Evolutionary conservation across 768 basidiomycete genomes (phyloP).

Genomic region (Boletus rubescentipes): DNA sequence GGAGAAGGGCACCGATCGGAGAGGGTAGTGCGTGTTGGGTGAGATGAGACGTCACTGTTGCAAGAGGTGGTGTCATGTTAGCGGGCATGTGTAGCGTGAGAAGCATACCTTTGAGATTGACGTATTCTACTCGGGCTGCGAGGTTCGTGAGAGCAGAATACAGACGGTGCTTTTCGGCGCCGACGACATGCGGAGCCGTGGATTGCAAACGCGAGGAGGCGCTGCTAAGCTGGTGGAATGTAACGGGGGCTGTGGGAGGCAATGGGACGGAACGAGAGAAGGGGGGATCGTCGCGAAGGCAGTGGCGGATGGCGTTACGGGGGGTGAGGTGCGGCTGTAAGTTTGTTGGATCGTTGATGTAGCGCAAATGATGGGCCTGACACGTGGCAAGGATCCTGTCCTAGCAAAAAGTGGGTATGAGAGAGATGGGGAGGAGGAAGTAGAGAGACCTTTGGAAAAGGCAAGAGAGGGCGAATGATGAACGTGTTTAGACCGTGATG

Average conservation of each 20-base stretch:
- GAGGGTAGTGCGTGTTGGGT: conserved; percentile 39
- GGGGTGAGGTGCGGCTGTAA: conserved; percentile 70
- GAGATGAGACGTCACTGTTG: conserved; percentile 44
- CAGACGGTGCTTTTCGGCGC: conserved; percentile 37
- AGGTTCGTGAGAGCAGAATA: conserved; percentile 39
- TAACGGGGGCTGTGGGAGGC: conserved; percentile 33
- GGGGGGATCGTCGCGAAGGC: conserved; percentile 24
- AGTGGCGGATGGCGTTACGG: conserved; percentile 70
- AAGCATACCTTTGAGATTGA: conserved; percentile 46
- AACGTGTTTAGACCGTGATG: conserved; percentile 61
- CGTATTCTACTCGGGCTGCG: conserved; percentile 34
- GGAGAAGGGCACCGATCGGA: conserved; percentile 48
- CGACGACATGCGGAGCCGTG: conserved; percentile 33
- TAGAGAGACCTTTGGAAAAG: conserved; percentile 60
- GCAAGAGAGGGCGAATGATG: conserved; percentile 70
- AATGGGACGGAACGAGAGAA: conserved; percentile 17
- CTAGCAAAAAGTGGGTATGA: conserved; percentile 36
- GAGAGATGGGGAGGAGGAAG: not conserved
- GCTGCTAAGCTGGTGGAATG: conserved; percentile 33
- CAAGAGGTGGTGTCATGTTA: conserved; percentile 6
- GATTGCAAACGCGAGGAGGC: conserved; percentile 32
- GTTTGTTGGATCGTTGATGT: conserved; percentile 69
- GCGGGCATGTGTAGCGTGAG: not conserved
- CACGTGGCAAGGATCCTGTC: conserved; percentile 82
- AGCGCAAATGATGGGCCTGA: conserved; percentile 56